A percentile compares a stretch with the other conserved stretches of the same genome.
These are phyloP conservation scores for Hirsutella thompsonii DNA, from an alignment of 2,329 filamentous ascomycete species.

Conservation along the genomic window DNA sequence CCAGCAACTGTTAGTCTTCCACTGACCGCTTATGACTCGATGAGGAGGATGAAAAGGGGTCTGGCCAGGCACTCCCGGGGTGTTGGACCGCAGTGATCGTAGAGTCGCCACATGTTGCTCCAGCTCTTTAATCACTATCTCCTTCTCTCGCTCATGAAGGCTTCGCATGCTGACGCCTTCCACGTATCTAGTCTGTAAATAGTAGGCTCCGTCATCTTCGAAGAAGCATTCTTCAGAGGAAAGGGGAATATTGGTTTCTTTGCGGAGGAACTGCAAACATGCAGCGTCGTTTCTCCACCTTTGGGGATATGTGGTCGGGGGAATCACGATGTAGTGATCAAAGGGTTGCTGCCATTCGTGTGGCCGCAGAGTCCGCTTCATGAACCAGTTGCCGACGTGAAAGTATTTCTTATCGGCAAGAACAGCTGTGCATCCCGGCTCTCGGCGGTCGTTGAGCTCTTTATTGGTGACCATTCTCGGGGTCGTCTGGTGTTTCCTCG, in stretches of 20 bases:
- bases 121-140: slow-evolving; percentile 1
- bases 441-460: slow-evolving; percentile 5
- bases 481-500: slow-evolving; percentile 5
- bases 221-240: slow-evolving; percentile 2
- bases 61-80: slow-evolving; percentile 6
- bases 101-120: slow-evolving; percentile 1
- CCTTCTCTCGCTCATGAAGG: slow-evolving; percentile 2
- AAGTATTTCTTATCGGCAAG: slow-evolving; percentile 5
- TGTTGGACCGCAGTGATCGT: slow-evolving; percentile 1
- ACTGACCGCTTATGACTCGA: slow-evolving; percentile 2
- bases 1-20: slow-evolving; percentile 7
- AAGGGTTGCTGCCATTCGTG: slow-evolving; percentile 4
- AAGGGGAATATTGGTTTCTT: slow-evolving; percentile 5
- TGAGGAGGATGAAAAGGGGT: slow-evolving; percentile 4
- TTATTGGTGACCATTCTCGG: slow-evolving; percentile 7
- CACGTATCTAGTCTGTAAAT: slow-evolving; percentile 1
- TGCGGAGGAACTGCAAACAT: slow-evolving; percentile 2
- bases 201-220: slow-evolving; percentile 6
- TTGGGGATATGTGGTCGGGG: slow-evolving; percentile 3
- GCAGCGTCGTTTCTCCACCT: slow-evolving; percentile 5
- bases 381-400: slow-evolving; percentile 3
- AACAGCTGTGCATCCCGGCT: slow-evolving; percentile 4
- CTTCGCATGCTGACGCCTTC: slow-evolving; percentile 2
- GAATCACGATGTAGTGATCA: slow-evolving; percentile 1
- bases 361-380: slow-evolving; percentile 4